Base-by-base conservation (phyloP, 306 rosid genomes). In the Luffa aegyptiaca region DNA sequence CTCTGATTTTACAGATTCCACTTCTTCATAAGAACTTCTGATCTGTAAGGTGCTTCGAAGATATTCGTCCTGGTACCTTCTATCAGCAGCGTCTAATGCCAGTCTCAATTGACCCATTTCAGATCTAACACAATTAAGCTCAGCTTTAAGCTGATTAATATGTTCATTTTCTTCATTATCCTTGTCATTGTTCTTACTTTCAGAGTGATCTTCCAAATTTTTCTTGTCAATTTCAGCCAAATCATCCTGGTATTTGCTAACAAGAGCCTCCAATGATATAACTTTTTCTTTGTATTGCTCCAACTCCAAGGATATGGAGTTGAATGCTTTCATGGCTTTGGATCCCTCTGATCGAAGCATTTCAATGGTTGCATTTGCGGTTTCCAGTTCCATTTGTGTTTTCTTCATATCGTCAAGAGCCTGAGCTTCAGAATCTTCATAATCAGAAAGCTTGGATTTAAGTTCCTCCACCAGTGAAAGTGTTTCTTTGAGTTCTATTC, bases 21-120 rank as follows among this genome's bases (percentile, higher is more conserved):
- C 70, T 76, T 88, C 89, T 74, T 94, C 97, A 65, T 84, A 92
- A 36, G 92, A 92, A 72, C 82, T 88, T 84, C 94, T 81, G 61
- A 90, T 90, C 90, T 92, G 93, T 87, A 94, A 72, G 1, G 97
- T 90, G 89, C 91, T 92, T 59, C 83, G 93, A 70, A 90, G 88
- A 75, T 91, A 91, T 87, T 94, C 98, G 53, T 94, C 92, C 81
- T 94, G 97, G 90, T 90, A 92, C 79, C 96, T 83, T 52, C 78
- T 80, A 87, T 94, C 93, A 39, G 94, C 86, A 5, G 70, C 86
- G 37, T 94, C 97, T 80, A 92, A 64, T 16, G 98, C 91, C 68
- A 93, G 84, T 79, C 82, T 92, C 70, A 94, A 59, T 20, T 87
- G 86, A 37, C 31, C 90, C 74, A 84, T 88, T 84, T 94, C 97